These are phyloP conservation scores for Immersiella caudata DNA, from an alignment of 495 filamentous ascomycete species.

Conservation along the genomic window DNA sequence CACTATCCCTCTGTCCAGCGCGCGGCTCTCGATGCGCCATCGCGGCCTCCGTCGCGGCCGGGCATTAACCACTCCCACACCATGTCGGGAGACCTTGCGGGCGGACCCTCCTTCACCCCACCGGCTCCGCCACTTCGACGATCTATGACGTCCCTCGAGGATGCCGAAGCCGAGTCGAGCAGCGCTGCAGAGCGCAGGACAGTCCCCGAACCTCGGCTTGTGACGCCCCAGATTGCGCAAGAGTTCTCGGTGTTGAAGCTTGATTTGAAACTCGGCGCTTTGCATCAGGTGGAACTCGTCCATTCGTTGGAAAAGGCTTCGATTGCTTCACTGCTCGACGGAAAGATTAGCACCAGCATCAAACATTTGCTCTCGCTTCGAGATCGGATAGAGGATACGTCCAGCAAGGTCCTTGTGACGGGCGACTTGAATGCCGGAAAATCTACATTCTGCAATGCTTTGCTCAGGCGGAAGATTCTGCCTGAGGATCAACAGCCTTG, in stretches of 20 bases:
- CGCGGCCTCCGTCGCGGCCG: slow-evolving; percentile 46
- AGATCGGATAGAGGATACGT: slow-evolving; percentile 94
- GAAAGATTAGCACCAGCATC: slow-evolving; percentile 89
- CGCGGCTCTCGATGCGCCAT: slow-evolving; percentile 50
- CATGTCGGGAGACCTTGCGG: slow-evolving; percentile 38
- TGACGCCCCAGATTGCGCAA: slow-evolving; percentile 90
- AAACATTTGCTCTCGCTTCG: slow-evolving; percentile 83
- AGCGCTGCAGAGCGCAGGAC: slow-evolving; percentile 60
- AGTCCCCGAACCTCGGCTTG: slow-evolving; percentile 67
- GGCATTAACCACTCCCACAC: slow-evolving; percentile 59
- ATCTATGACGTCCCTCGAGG: slow-evolving; percentile 70
- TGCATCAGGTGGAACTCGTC: slow-evolving; percentile 87
- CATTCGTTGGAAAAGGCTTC: slow-evolving; percentile 95
- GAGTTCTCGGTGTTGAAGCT: slow-evolving; percentile 95
- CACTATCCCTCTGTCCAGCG: slow-evolving; percentile 88
- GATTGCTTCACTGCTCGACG: slow-evolving; percentile 86
- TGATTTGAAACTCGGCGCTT: slow-evolving; percentile 83
- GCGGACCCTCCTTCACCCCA: slow-evolving; percentile 23
- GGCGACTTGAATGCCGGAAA: slow-evolving; percentile 97
- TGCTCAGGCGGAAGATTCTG: slow-evolving; percentile 86
- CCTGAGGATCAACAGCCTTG: slow-evolving; percentile 99
- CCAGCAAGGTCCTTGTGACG: slow-evolving; percentile 96
- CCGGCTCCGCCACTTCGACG: slow-evolving; percentile 62
- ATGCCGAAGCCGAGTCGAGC: slow-evolving; percentile 73
- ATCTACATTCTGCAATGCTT: slow-evolving; percentile 96